phyloP scores from a whole-genome alignment of 2,329 filamentous ascomycete species.

The Aspergillus fischeri region DNA sequence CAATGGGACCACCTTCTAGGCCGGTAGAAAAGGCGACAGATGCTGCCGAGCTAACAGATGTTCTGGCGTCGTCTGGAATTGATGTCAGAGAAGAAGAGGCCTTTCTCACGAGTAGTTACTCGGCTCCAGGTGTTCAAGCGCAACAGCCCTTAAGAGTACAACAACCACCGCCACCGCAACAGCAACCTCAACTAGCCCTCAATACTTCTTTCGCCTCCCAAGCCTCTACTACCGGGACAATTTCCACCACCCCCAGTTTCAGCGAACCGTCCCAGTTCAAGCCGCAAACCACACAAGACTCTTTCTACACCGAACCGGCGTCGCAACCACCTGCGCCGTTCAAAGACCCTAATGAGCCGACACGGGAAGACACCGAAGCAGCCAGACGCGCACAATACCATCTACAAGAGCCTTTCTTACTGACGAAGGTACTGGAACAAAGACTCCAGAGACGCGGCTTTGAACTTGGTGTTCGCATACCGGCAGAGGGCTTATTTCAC shows the following conservation, averaged over 20 bases:
- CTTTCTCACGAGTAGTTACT: conserved; percentile 60
- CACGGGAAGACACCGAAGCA: conserved; percentile 59
- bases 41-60: conserved; percentile 72
- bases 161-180: conserved; percentile 40
- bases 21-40: conserved; percentile 52
- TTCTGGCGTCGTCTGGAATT: conserved; percentile 78
- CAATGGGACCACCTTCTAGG: conserved; percentile 62
- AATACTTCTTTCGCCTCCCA: conserved; percentile 40
- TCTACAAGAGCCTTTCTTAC: conserved; percentile 68
- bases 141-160: conserved; percentile 27
- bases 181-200: conserved; percentile 34
- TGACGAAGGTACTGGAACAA: conserved; percentile 55
- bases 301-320: conserved; percentile 63
- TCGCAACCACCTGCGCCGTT: conserved; percentile 59
- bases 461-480: conserved; percentile 56
- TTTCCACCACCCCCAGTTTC: conserved; percentile 46
- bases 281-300: conserved; percentile 52
- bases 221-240: conserved; percentile 38
- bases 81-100: conserved; percentile 84
- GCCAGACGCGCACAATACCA: conserved; percentile 63
- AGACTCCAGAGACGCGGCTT: conserved; percentile 55
- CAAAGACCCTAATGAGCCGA: conserved; percentile 61
- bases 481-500: conserved; percentile 53
- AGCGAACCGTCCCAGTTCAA: conserved; percentile 49
- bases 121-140: conserved; percentile 37